Base-by-base conservation (phyloP, 2,329 filamentous ascomycete genomes). In the Clarireedia paspali region DNA sequence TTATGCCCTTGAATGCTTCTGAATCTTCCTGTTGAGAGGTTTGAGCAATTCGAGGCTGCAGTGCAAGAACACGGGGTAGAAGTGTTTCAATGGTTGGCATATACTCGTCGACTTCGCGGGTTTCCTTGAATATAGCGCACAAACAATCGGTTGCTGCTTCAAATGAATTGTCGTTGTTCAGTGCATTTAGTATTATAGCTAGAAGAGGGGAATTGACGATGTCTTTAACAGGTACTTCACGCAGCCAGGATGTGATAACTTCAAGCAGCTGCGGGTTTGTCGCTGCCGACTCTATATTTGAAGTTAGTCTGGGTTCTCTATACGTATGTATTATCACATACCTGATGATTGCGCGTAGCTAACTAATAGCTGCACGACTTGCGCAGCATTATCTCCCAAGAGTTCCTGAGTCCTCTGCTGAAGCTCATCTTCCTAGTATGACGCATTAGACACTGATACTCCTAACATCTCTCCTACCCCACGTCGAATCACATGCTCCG, bases 241-340 rank as follows among this genome's bases (percentile, higher is more conserved):
- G 84, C 63, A 97, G 81, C 94, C 94, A 99, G 3, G 94, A 96
- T 34, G 91, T 95, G 64, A 97, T 91, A 70, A 94, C 97, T 66
- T 96, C 90, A 70, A 97, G 84, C 48, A 99, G 80, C 67, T 91
- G 88, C 2, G 92, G 91, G 67, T 96, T 96, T 60, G 85, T 87
- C 7, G 90, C 82, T 24, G 92, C 91, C 48, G 83, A 76, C 50
- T 80, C 90, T 91, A 66, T 62, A 23, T 45, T 34, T 40, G 58
- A 66, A 65, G 24, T 69, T 53, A 65, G 30, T 57, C 39, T 48
- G 34, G 20, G 40, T 27, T 24, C 66, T 62, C 59, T 15, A 45
- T 24, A 12, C 20, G 50, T 17, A 45, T 15, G 2, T 5, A 26
- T 30, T 9, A 20, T n/a, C 24, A 76, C 81, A 72, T 83, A 92